A percentile compares a stretch with the other conserved stretches of the same genome.
Evolutionary conservation across 2,329 filamentous ascomycete species (phyloP).

Genomic region (Diaporthe longicolla): DNA sequence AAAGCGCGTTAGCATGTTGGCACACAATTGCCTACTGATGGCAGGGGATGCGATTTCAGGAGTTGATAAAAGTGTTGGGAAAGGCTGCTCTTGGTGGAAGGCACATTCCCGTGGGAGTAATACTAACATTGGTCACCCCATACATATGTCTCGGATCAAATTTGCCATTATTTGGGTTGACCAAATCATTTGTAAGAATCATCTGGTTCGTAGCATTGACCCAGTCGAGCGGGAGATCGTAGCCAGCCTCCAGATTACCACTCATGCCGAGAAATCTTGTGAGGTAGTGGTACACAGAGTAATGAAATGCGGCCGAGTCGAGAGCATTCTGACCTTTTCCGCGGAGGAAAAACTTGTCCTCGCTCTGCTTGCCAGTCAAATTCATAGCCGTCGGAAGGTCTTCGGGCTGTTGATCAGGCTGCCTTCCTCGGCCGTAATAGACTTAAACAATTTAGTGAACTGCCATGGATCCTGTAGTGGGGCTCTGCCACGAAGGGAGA

Average conservation of each 20-base stretch:
- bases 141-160: conserved; percentile 76
- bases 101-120: no score
- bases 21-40: not conserved
- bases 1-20: not conserved
- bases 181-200: conserved; percentile 68
- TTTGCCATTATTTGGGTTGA: conserved; percentile 68
- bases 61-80: not conserved
- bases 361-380: conserved; percentile 57
- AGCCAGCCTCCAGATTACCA: conserved; percentile 67
- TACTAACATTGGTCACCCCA: conserved; percentile 51
- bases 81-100: conserved; percentile 52
- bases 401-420: conserved; percentile 65
- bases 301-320: conserved; percentile 74
- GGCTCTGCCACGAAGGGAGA: not conserved
- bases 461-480: not conserved
- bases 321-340: conserved; percentile 66
- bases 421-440: conserved; percentile 73
- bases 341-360: conserved; percentile 65
- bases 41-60: not conserved
- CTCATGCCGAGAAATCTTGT: conserved; percentile 73
- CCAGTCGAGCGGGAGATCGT: conserved; percentile 68
- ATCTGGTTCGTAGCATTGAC: conserved; percentile 66
- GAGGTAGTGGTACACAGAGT: conserved; percentile 74
- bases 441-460: conserved; percentile 48
- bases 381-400: conserved; percentile 63